Evolutionary conservation across 179 eudicot genomes (phyloP), one percentile per base, ranked within the genome.

Genomic region (Sideroxylon spinosum): DNA sequence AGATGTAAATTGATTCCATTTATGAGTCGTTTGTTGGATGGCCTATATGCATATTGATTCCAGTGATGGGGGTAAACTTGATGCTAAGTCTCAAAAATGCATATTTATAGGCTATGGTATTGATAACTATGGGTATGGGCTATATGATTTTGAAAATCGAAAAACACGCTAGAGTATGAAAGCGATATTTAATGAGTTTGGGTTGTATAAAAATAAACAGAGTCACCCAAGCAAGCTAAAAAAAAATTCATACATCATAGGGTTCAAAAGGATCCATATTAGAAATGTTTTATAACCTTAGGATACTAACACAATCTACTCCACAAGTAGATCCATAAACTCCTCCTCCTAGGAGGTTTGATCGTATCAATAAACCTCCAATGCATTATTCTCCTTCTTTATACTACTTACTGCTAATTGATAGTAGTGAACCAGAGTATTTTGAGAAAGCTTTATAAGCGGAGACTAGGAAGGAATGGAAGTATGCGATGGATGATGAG

Each of bases 111-210:
- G n/a, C n/a, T n/a, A n/a, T n/a, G n/a, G n/a, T n/a, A n/a, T n/a
- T n/a, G n/a, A n/a, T n/a, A n/a, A n/a, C n/a, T n/a, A n/a, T n/a
- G n/a, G n/a, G n/a, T n/a, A n/a, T n/a, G n/a, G n/a, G n/a, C n/a
- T n/a, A n/a, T n/a, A n/a, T n/a, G n/a, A 23, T 79, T 14, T 82
- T 69, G 81, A 76, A 78, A 44, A 12, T 53, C 17, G 2, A 23
- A 20, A 32, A 56, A 14, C 23, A 12, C 1, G 6, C n/a, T n/a
- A 14, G 48, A 29, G 70, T 28, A 13, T 59, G 22, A 8, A 59
- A 17, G 20, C 28, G 70, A 64, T 25, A n/a, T 60, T 26, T 66
- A 66, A 66, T 7, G 20, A 28, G 68, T 28, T 1, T 28, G 46
- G 12, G 3, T 26, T 65, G 19, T 65, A 65, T 0, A 11, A 8